These are phyloP conservation scores for Fusarium sterilihyphosum DNA, from an alignment of 2,329 filamentous ascomycete species.

Conservation along the genomic window DNA sequence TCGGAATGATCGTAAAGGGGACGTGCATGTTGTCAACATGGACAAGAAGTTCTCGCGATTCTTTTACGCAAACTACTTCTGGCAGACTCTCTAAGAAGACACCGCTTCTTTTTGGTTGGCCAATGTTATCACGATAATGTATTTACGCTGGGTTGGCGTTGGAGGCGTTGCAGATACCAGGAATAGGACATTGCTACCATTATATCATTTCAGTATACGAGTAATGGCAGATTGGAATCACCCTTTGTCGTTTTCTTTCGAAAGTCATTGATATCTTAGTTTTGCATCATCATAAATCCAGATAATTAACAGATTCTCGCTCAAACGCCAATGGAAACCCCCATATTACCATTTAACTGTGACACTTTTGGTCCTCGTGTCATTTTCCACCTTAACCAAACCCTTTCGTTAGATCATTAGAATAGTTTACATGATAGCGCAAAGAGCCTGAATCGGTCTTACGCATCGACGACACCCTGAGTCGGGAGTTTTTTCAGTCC, in stretches of 20 bases:
- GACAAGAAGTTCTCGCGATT: constrained; percentile 90
- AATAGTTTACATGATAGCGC: constrained; percentile 22
- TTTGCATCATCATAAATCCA: neutral
- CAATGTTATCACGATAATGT: constrained; percentile 16
- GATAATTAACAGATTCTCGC: neutral
- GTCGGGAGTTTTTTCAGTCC: constrained; percentile 43
- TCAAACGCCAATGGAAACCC: constrained; percentile 14
- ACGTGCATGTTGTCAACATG: constrained; percentile 94
- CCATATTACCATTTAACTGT: neutral
- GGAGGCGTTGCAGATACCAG: constrained; percentile 38
- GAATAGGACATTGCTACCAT: neutral
- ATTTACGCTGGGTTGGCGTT: constrained; percentile 15
- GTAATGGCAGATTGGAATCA: neutral
- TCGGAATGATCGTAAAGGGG: constrained; percentile 84
- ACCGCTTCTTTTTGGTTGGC: neutral
- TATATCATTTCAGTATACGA: neutral
- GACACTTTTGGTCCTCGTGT: constrained; percentile 2
- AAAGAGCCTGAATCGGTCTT: neutral
- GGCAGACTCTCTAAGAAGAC: constrained; percentile 77
- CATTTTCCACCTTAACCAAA: neutral
- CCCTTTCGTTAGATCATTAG: constrained; percentile 32
- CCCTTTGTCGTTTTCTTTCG: neutral
- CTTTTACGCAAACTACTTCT: constrained; percentile 97
- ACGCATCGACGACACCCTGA: constrained; percentile 34
- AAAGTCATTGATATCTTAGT: neutral